Evolutionary conservation across 352 stramenopile species (phyloP), one percentile per base, ranked within the genome.

Genomic region (Pythium aristosporum): DNA sequence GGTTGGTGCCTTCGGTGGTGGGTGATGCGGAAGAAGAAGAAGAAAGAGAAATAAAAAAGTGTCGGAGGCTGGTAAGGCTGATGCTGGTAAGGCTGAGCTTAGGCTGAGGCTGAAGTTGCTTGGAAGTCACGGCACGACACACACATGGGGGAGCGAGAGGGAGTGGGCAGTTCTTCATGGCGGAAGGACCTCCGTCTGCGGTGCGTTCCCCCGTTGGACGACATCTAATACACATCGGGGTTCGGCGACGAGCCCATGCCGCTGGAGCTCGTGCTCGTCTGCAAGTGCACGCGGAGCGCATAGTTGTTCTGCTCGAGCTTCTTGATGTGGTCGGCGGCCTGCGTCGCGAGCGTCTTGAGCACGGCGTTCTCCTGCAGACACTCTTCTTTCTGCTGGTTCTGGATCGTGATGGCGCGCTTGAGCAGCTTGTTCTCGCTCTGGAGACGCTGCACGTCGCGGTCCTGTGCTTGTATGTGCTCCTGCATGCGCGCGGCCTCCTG

Each of bases 381-480:
- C 57, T 94, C 87, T 30, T 93, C 85, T 62, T 96, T 96, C 65
- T 94, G 87, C 70, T 94, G 83, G 70, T 81, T 94, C 66, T 96
- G 87, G 73, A 96, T 96, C 50, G 72, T 80, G 57, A 96, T 85
- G 21, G 87, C 87, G 39, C 87, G 85, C 67, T 93, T 92, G 28
- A 96, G 72, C 50, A 96, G 68, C 70, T 84, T 86, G 75, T 93
- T 96, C 65, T 96, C 87, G n/a, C 74, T 69, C 50, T 86, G 69
- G n/a, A 94, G 69, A 28, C 86, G 76, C 60, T 85, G 77, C 18
- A 73, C 10, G 2, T 93, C 85, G 41, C 73, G 76, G n/a, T 80
- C 76, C 63, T 89, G 79, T 10, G 49, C 41, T 7, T 74, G 61
- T 28, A 64, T 47, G 2, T 72, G 72, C 55, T 87, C 69, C 30